phyloP scores from a whole-genome alignment of 768 basidiomycete species.

The Leucosporidium yakuticum region DNA sequence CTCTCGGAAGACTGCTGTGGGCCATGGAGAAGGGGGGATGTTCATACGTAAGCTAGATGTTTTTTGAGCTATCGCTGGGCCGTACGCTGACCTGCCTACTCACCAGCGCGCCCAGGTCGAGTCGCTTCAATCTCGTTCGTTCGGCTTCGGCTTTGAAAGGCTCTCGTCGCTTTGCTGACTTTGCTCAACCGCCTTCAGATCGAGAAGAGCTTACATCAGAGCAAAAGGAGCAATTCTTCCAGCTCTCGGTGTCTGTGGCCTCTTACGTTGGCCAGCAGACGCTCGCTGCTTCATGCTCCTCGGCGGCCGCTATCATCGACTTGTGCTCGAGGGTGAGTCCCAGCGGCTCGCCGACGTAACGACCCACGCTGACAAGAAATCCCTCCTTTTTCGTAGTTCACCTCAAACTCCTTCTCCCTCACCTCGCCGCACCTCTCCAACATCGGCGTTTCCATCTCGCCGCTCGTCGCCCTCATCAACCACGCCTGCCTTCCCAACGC shows the following conservation, averaged over 20 bases:
- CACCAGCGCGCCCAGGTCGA: conserved; percentile 58
- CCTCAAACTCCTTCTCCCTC: conserved; percentile 83
- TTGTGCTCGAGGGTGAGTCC: conserved; percentile 41
- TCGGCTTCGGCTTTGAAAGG: background rate
- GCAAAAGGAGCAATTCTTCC: conserved; percentile 37
- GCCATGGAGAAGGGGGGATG: conserved; percentile 53
- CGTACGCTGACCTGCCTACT: background rate
- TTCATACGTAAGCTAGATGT: conserved; percentile 28
- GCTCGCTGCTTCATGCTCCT: conserved; percentile 9
- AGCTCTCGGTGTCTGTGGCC: conserved; percentile 38
- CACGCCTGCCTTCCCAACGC: conserved; percentile 80
- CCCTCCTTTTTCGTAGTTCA: conserved; percentile 55
- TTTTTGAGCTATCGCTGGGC: rapidly evolving
- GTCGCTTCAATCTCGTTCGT: conserved; percentile 69
- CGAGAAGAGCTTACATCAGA: conserved; percentile 11
- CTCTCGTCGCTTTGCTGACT: background rate
- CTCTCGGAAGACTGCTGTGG: conserved; percentile 62
- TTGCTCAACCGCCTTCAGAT: conserved; percentile 5
- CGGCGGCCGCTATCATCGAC: conserved; percentile 36
- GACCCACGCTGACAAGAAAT: background rate
- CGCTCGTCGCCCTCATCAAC: conserved; percentile 71
- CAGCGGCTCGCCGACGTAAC: background rate
- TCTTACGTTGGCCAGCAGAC: conserved; percentile 39
- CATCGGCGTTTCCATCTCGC: conserved; percentile 77
- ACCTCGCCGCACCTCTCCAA: conserved; percentile 70